Evolutionary conservation across 1,284 basidiomycete species (phyloP), one percentile per base, ranked within the genome.

Genomic region (Ceratobasidium sp.): DNA sequence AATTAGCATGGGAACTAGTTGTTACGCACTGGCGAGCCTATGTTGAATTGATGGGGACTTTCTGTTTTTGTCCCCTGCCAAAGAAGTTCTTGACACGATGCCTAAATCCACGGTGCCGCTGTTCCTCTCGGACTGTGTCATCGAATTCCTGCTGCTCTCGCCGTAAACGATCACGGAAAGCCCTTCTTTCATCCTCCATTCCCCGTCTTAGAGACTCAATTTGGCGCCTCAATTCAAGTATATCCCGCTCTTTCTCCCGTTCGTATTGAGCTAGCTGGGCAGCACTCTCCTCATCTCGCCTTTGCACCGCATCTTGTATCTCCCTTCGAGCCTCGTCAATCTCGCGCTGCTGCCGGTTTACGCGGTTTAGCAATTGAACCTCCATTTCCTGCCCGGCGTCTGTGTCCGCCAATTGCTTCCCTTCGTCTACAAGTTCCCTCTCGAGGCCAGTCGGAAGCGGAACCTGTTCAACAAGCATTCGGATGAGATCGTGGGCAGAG

Each of bases 291-390:
- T 27, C 45, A 3, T 47, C 60, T 4, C 15, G 60, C 22, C 22
- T 34, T 34, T 34, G n/a, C 13, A 60, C 49, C 13, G 45, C 60
- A 17, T 47, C 29, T 17, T 31, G n/a, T 2, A 64, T 42, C 34
- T 64, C 60, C 34, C 47, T 32, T 0, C 60, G 60, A 4, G 47
- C 45, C 5, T 64, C 47, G 20, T 38, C 49, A 47, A 64, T 64
- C 22, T 50, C 60, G 27, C 42, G 47, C 31, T 64, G 47, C 34
- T 64, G 60, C n/a, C 49, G 29, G 12, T 64, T 32, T 29, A 64
- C 49, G 47, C 60, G 60, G 5, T 64, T 38, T 15, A 6, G 13
- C 10, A 64, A 40, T 32, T 53, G 45, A 20, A 64, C 31, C 34
- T 64, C 60, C 20, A 64, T 31, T 27, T 31, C 32, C 32, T 64